Evolutionary conservation across 129 eudicot genomes (phyloP).

Genomic region (Cynara cardunculus): DNA sequence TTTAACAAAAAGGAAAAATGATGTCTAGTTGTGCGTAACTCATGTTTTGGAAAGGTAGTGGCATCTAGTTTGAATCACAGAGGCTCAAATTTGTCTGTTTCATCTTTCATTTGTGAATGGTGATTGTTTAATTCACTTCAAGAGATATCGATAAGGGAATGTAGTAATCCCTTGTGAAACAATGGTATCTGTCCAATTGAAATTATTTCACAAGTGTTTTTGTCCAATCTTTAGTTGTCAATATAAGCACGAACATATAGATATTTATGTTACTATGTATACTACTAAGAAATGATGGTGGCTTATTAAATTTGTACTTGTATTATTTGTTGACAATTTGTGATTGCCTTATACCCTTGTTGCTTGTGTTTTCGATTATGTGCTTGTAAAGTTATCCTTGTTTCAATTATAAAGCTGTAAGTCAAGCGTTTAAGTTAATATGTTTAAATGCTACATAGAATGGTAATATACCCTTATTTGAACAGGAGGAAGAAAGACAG

Average conservation of each 20-base stretch:
- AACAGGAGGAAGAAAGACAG: conserved; percentile 59
- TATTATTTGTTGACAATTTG: no score
- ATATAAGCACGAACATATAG: background rate
- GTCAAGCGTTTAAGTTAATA: background rate
- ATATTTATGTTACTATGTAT: background rate
- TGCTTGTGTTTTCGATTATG: background rate
- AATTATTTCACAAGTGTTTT: background rate
- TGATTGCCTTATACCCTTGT: background rate
- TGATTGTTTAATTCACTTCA: no score
- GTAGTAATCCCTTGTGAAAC: background rate
- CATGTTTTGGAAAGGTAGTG: no score
- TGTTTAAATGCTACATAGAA: background rate
- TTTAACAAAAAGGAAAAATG: no score
- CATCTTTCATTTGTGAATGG: background rate
- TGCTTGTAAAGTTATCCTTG: background rate
- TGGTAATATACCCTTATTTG: background rate
- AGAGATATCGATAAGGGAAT: no score
- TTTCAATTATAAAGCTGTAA: background rate
- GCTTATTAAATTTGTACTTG: background rate
- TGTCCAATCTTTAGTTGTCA: background rate
- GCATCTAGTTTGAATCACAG: background rate
- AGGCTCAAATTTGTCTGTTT: background rate
- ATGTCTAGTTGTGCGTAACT: no score
- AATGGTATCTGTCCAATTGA: background rate
- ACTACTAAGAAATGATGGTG: background rate